phyloP scores from a whole-genome alignment of 2,329 filamentous ascomycete genomes.

The Aspergillus fischeri region DNA sequence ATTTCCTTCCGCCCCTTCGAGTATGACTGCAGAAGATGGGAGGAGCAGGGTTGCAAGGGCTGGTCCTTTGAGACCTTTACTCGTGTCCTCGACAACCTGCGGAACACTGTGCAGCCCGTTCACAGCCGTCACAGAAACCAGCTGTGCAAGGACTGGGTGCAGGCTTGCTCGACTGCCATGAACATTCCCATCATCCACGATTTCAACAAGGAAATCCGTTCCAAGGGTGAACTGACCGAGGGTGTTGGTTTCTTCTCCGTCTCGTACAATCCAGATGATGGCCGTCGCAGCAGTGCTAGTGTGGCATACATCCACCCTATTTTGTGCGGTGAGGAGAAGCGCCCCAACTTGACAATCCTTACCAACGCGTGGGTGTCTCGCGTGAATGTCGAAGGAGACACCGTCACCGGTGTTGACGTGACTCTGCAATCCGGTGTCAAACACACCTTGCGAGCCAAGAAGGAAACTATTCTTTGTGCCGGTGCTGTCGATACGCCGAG shows the following conservation, averaged over 20 bases:
- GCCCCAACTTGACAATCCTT: slow-evolving; percentile 78
- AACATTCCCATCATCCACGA: slow-evolving; percentile 76
- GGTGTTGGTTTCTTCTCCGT: slow-evolving; percentile 89
- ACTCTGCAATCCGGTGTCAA: slow-evolving; percentile 58
- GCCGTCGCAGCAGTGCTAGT: slow-evolving; percentile 76
- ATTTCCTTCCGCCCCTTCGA: slow-evolving; percentile 90
- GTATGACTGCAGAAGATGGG: slow-evolving; percentile 83
- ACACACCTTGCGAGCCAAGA: slow-evolving; percentile 56
- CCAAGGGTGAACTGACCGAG: slow-evolving; percentile 66
- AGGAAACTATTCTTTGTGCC: slow-evolving; percentile 74
- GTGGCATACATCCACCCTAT: slow-evolving; percentile 94
- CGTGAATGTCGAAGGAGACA: slow-evolving; percentile 66
- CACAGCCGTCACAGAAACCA: slow-evolving; percentile 83
- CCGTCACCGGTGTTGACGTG: slow-evolving; percentile 69
- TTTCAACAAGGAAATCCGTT: slow-evolving; percentile 80
- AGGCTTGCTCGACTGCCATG: slow-evolving; percentile 72
- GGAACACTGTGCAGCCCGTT: slow-evolving; percentile 86
- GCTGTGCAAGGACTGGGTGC: slow-evolving; percentile 85
- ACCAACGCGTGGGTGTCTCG: slow-evolving; percentile 86
- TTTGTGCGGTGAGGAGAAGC: slow-evolving; percentile 73
- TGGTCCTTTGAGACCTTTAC: slow-evolving; percentile 86
- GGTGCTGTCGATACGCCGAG: slow-evolving; percentile 79
- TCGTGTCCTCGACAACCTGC: slow-evolving; percentile 74
- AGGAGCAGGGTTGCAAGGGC: slow-evolving; percentile 72
- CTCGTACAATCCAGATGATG: slow-evolving; percentile 85